Conservation (phyloP, 495 filamentous ascomycete species). For the Jackrogersella minutella region DNA sequence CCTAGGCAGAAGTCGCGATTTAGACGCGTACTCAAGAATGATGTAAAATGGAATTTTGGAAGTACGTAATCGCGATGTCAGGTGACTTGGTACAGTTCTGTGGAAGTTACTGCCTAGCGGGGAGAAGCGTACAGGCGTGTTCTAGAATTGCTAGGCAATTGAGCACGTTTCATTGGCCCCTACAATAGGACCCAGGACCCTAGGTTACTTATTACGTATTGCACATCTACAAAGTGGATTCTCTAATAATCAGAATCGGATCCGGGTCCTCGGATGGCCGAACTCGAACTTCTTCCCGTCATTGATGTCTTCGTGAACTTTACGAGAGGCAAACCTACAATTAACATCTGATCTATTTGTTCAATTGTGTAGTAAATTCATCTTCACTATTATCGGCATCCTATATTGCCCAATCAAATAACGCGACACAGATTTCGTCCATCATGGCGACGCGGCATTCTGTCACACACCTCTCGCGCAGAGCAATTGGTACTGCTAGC, state of each 20-base stretch:
- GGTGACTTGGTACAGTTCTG: constrained; percentile 9
- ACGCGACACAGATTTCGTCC: constrained; percentile 3
- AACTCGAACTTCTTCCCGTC: constrained; percentile 9
- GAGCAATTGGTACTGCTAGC: constrained; percentile 45
- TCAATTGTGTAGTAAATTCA: neutral
- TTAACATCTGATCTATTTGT: neutral
- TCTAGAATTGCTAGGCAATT: constrained; percentile 31
- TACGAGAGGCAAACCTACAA: constrained; percentile 12
- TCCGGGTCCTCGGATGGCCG: constrained; percentile 14
- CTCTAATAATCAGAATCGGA: neutral
- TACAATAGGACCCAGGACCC: neutral
- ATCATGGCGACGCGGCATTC: constrained; percentile 60
- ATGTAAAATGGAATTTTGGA: constrained; percentile 17
- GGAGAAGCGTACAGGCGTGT: neutral
- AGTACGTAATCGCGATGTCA: constrained; percentile 37
- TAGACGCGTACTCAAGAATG: constrained; percentile 10
- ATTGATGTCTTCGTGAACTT: constrained; percentile 5
- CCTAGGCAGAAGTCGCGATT: constrained; percentile 18
- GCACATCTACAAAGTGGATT: neutral
- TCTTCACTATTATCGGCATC: neutral
- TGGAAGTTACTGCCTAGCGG: neutral
- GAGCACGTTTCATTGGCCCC: constrained; percentile 33
- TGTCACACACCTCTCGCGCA: constrained; percentile 54
- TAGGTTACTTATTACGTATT: neutral
- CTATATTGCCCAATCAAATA: neutral